Evolutionary conservation across 2,329 filamentous ascomycete genomes (phyloP), one percentile per base, ranked within the genome.

Genomic region (Clonostachys rosea): DNA sequence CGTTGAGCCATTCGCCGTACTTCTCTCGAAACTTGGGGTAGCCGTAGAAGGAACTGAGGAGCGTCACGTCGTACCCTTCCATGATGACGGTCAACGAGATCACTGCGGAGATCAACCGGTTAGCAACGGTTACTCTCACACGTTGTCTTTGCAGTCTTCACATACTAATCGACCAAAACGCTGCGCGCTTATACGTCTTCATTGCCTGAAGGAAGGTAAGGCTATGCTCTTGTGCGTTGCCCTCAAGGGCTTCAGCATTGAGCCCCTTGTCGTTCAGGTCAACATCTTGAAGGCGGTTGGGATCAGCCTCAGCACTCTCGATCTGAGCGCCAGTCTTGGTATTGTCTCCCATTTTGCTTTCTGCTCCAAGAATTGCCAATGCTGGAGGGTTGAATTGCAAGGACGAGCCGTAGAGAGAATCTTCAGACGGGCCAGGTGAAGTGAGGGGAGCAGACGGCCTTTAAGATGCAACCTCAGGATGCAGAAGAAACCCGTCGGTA

Each of bases 11-110:
- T 5, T 55, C 56, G 40, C 73, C 73, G 48, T 73, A 77, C 53
- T 61, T 70, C 48, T 54, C 54, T 9, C 58, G 61, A 55, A 66
- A 74, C 48, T 47, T 52, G 2, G 58, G 68, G 56, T 73, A 74
- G 6, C 63, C 73, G 51, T 66, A 73, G 56, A 76, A 74, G 16
- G 66, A 69, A n/a, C 63, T 52, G n/a, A 77, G 56, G 1, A 77
- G 60, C 34, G 69, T 71, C 3, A 69, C 65, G 44, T 76, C 73
- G 56, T 76, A 76, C 4, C 74, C 74, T 49, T 76, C 74, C 74
- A 76, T 76, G 50, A 76, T 64, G 46, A 76, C 67, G 5, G 69
- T 66, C n/a, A 66, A 66, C 12, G 70, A 73, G 46, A 74, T 67
- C 47, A 65, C 64, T 68, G 42, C n/a, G 6, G 5, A n/a, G 1